Evolutionary conservation across 2,329 filamentous ascomycete genomes (phyloP).

Genomic region (Achaetomium macrosporum): DNA sequence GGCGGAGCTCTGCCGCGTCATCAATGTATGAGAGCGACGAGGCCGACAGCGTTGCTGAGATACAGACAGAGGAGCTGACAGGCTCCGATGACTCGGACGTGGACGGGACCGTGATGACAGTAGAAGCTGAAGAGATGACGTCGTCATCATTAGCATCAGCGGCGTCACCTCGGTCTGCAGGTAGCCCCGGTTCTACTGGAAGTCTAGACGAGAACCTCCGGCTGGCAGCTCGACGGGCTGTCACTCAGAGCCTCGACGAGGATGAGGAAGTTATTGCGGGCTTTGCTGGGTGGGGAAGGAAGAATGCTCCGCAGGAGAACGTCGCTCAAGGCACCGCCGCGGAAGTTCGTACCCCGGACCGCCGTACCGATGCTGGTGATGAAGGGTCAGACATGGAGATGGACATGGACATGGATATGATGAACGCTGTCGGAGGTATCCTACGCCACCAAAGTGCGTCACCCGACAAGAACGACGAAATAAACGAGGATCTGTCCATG

Average conservation of each 20-base stretch:
- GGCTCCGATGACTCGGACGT: constrained; percentile 53
- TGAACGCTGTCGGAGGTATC: constrained; percentile 41
- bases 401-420: constrained; percentile 61
- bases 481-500: constrained; percentile 73
- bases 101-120: constrained; percentile 72
- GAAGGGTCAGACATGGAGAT: constrained; percentile 37
- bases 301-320: constrained; percentile 31
- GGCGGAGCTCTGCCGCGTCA: constrained; percentile 62
- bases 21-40: constrained; percentile 59
- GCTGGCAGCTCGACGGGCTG: constrained; percentile 68
- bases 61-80: constrained; percentile 46
- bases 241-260: constrained; percentile 61
- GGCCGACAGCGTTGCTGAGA: constrained; percentile 49
- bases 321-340: background rate
- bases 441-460: constrained; percentile 23
- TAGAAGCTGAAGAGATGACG: constrained; percentile 73
- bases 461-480: constrained; percentile 33
- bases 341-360: constrained; percentile 9
- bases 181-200: constrained; percentile 60
- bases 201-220: constrained; percentile 72
- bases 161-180: constrained; percentile 53
- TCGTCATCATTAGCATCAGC: constrained; percentile 64
- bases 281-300: constrained; percentile 66
- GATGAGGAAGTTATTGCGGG: constrained; percentile 69
- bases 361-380: constrained; percentile 37